Evolutionary conservation across 2,329 filamentous ascomycete genomes (phyloP).

Genomic region (Aspergillus terreus): DNA sequence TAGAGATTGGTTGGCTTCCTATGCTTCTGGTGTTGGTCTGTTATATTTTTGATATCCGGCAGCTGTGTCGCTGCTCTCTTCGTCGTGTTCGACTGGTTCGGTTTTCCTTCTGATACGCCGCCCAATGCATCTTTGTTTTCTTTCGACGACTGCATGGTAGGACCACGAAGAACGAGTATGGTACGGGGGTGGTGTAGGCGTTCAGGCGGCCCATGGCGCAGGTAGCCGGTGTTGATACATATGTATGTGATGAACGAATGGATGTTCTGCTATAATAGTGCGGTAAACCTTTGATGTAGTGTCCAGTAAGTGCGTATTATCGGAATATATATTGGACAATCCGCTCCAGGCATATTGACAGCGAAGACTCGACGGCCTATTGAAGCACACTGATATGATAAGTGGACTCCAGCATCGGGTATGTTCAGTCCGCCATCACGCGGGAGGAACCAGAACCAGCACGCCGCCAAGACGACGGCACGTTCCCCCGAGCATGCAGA

Average conservation of each 20-base stretch:
- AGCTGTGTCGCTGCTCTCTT: slow-evolving; percentile 7
- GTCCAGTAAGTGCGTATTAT: too few relatives aligned
- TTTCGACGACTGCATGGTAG: not conserved
- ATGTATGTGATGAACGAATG: not conserved
- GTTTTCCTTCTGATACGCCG: not conserved
- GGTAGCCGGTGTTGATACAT: not conserved
- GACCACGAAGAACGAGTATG: not conserved
- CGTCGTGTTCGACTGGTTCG: slow-evolving; percentile 4
- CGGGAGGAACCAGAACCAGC: too few relatives aligned
- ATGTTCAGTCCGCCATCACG: too few relatives aligned
- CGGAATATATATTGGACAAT: too few relatives aligned
- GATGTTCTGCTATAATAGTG: not conserved
- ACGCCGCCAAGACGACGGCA: too few relatives aligned
- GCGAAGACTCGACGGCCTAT: too few relatives aligned
- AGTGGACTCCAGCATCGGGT: too few relatives aligned
- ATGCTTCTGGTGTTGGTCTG: not conserved
- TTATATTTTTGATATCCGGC: slow-evolving; percentile 12
- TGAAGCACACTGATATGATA: too few relatives aligned
- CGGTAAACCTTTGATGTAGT: too few relatives aligned
- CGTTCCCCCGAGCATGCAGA: not conserved
- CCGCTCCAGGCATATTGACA: too few relatives aligned
- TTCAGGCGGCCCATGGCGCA: not conserved
- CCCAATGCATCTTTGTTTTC: not conserved
- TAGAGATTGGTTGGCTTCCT: not conserved
- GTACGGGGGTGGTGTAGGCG: not conserved